Conservation (phyloP, 108 stramenopile genomes). For the Nannochloropsis gaditana region DNA sequence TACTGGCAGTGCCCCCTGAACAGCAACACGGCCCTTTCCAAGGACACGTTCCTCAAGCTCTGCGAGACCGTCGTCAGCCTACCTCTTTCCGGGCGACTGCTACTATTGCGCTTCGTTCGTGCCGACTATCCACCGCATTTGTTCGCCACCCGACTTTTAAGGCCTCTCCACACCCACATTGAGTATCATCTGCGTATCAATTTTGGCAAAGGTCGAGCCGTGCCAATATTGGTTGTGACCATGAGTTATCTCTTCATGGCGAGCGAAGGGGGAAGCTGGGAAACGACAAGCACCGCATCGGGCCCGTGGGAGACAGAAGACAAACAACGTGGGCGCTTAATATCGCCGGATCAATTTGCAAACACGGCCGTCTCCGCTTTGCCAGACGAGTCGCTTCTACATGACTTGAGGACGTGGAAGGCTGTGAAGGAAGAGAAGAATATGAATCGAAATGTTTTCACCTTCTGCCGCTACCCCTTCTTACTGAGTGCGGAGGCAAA, state of each 20-base stretch:
- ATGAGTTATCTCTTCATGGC: constrained; percentile 17
- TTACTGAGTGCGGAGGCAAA: constrained; percentile 35
- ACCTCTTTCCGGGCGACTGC: background rate
- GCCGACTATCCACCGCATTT: constrained; percentile 20
- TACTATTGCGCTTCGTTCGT: background rate
- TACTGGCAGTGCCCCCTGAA: background rate
- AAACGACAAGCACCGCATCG: too few species aligned
- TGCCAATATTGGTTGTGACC: constrained; percentile 1
- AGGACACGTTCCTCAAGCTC: background rate
- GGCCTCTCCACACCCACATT: constrained; percentile 2
- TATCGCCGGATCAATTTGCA: constrained; percentile 34
- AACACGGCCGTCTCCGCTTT: constrained; percentile 30
- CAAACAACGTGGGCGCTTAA: background rate
- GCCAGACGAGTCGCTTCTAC: constrained; percentile 20
- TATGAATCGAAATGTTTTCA: constrained; percentile 22
- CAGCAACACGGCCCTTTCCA: background rate
- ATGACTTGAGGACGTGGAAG: constrained; percentile 31
- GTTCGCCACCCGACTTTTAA: constrained; percentile 1
- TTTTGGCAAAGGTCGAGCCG: constrained; percentile 1
- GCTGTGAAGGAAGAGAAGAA: background rate
- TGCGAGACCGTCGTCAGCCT: background rate
- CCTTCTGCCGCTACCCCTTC: constrained; percentile 39
- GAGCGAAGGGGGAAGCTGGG: background rate
- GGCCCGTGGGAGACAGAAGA: background rate
- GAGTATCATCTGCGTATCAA: background rate